Percentiles rank a stretch among this genome's conserved stretches.
These are phyloP conservation scores for Citrus sp. DNA, from an alignment of 345 rosid genomes.

Conservation along the genomic window DNA sequence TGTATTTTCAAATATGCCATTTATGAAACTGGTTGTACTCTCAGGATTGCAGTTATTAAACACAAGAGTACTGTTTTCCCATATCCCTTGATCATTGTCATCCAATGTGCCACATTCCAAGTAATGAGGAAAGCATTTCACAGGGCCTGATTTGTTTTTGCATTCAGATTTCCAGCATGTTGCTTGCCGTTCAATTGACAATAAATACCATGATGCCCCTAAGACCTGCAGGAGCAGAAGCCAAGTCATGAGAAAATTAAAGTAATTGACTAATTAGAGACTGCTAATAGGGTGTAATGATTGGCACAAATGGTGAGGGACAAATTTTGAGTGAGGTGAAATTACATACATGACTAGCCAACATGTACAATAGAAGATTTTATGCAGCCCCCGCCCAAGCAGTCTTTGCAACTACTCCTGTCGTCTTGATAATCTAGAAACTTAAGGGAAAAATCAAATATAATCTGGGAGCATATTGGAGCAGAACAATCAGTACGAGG, in stretches of 20 bases:
- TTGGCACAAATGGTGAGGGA: neutral
- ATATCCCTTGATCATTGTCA: conserved; percentile 27
- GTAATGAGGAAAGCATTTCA: conserved; percentile 43
- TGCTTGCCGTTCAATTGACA: conserved; percentile 69
- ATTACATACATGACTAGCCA: conserved; percentile 85
- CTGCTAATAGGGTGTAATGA: neutral
- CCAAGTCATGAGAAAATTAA: neutral
- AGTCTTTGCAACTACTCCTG: conserved; percentile 78
- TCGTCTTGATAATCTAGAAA: conserved; percentile 60
- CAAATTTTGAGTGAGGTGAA: neutral
- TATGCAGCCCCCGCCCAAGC: conserved; percentile 99
- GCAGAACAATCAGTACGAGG: conserved; percentile 70
- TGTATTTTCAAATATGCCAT: conserved; percentile 66
- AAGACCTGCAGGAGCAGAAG: conserved; percentile 45
- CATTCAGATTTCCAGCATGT: conserved; percentile 82
- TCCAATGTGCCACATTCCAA: conserved; percentile 50
- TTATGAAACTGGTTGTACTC: conserved; percentile 28
- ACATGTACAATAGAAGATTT: conserved; percentile 71
- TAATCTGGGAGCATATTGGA: conserved; percentile 72
- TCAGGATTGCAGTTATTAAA: conserved; percentile 56
- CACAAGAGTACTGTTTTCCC: conserved; percentile 59
- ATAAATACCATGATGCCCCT: conserved; percentile 88
- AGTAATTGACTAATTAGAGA: neutral
- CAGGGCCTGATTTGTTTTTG: conserved; percentile 31
- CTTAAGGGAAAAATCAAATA: conserved; percentile 77